Conservation (phyloP, 2,329 filamentous ascomycete species). For the Diplodia intermedia region DNA sequence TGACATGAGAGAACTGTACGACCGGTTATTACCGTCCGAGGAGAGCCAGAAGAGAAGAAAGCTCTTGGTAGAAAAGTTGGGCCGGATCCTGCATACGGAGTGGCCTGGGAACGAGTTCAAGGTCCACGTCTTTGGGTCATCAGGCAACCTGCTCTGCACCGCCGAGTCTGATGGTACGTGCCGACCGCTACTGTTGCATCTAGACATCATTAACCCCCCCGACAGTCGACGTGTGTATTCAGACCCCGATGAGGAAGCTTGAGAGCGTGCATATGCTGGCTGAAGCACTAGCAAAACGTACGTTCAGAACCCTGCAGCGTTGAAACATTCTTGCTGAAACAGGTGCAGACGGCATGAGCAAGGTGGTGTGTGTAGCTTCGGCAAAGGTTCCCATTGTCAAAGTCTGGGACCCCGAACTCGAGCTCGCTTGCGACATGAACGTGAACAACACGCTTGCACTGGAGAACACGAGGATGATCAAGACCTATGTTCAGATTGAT, state of each 20-base stretch:
- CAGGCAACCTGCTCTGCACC: constrained; percentile 91
- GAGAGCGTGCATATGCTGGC: constrained; percentile 92
- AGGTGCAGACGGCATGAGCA: constrained; percentile 85
- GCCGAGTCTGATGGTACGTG: constrained; percentile 90
- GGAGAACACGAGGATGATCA: constrained; percentile 97
- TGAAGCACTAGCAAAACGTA: constrained; percentile 83
- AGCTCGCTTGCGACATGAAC: constrained; percentile 95
- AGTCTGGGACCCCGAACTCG: constrained; percentile 93
- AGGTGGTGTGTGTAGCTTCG: constrained; percentile 90
- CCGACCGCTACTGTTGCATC: constrained; percentile 35
- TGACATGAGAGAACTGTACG: constrained; percentile 86
- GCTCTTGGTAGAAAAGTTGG: constrained; percentile 83
- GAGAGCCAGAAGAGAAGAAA: constrained; percentile 78
- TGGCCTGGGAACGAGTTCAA: constrained; percentile 92
- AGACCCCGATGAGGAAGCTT: constrained; percentile 84
- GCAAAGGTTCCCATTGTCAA: constrained; percentile 99
- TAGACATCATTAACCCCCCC: constrained; percentile 38
- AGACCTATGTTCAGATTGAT: constrained; percentile 94
- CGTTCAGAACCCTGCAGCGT: constrained; percentile 47
- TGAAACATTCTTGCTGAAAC: constrained; percentile 45
- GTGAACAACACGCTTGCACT: constrained; percentile 96
- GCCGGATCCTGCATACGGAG: constrained; percentile 84
- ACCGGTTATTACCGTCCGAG: constrained; percentile 79
- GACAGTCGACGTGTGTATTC: constrained; percentile 95
- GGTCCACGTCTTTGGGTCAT: constrained; percentile 97